Evolutionary conservation across 2,329 filamentous ascomycete species (phyloP).

Genomic region (Fusarium guadeloupense): DNA sequence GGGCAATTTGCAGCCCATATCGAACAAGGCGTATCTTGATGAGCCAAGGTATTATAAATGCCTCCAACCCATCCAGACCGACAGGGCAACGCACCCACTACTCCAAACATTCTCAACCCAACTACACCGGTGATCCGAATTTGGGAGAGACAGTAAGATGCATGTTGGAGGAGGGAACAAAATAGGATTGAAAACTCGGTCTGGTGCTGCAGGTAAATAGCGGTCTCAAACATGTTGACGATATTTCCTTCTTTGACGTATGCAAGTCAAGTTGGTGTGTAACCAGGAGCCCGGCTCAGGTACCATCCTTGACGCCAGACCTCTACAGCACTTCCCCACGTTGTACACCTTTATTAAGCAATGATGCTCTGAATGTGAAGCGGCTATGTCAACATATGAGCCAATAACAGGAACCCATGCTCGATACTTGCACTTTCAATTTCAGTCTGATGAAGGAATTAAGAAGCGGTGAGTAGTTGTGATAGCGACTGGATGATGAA

Average conservation of each 20-base stretch:
- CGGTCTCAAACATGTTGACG: constrained; percentile 8
- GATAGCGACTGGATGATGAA: not conserved
- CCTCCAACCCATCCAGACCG: constrained; percentile 13
- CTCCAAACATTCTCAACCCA: constrained; percentile 5
- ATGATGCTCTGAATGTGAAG: not conserved
- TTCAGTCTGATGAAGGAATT: not conserved
- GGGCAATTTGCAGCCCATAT: not conserved
- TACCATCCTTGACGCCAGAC: not conserved
- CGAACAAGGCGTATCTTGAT: not conserved
- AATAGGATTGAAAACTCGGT: not conserved
- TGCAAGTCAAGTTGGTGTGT: constrained; percentile 11
- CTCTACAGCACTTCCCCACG: not conserved
- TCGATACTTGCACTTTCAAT: not conserved
- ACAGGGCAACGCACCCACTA: not conserved
- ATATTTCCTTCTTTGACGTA: constrained; percentile 11
- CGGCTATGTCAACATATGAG: not conserved
- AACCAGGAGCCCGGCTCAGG: constrained; percentile 3
- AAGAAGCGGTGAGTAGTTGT: constrained; percentile 8
- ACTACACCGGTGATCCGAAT: not conserved
- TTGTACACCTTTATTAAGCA: not conserved
- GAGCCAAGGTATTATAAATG: not conserved
- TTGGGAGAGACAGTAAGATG: not conserved
- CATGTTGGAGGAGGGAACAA: not conserved
- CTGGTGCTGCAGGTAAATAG: not conserved
- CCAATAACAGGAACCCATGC: constrained; percentile 10